Percentiles rank a stretch among this genome's conserved stretches.
phyloP scores from a whole-genome alignment of 129 eudicot species.

The Artemisia argyi region DNA sequence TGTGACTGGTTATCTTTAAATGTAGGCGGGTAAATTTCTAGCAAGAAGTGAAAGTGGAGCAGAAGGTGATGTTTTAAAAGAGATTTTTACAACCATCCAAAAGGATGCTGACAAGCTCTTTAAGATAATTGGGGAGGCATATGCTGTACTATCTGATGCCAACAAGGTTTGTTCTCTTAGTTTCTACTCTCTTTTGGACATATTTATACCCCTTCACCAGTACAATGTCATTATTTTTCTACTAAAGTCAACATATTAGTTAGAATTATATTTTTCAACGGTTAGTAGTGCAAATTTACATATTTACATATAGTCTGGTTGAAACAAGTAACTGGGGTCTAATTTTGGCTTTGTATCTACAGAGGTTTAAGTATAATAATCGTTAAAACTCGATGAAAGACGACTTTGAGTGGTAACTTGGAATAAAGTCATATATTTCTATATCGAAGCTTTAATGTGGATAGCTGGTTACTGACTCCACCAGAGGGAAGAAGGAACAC shows the following conservation, averaged over 20 bases:
- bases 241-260: no score
- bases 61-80: conserved; percentile 66
- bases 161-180: conserved; percentile 49
- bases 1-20: conserved; percentile 15
- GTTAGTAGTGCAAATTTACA: no score
- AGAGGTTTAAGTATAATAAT: conserved; percentile 32
- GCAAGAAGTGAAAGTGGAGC: conserved; percentile 59
- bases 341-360: not conserved
- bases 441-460: no score
- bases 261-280: no score
- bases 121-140: conserved; percentile 88
- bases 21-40: conserved; percentile 74
- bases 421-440: not conserved
- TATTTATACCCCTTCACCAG: no score
- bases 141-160: conserved; percentile 81
- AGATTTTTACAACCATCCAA: conserved; percentile 58
- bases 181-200: not conserved
- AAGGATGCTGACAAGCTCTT: conserved; percentile 78
- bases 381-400: conserved; percentile 29
- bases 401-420: conserved; percentile 25
- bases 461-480: no score
- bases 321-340: not conserved
- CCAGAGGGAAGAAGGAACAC: no score
- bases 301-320: not conserved
- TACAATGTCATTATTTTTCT: no score